phyloP scores from a whole-genome alignment of 495 filamentous ascomycete species.

The Podospora anserina region DNA sequence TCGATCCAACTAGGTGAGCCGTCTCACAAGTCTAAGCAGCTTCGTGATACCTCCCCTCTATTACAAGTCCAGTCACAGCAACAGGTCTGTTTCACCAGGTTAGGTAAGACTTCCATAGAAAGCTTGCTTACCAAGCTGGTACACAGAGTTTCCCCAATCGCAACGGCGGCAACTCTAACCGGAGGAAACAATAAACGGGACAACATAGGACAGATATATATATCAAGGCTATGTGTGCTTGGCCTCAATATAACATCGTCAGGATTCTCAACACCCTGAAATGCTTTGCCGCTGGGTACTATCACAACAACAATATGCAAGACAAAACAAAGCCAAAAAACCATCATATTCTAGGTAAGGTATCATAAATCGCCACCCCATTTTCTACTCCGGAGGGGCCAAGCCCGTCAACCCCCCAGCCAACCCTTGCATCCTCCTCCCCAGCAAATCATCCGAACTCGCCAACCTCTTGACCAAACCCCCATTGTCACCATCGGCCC shows the following conservation, averaged over 20 bases:
- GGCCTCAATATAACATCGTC: neutral
- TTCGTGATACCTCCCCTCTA: neutral
- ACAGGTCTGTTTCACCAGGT: neutral
- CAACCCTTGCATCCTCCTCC: conserved; percentile 80
- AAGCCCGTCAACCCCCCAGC: conserved; percentile 73
- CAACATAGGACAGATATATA: neutral
- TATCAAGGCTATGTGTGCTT: neutral
- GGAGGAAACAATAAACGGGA: too few species aligned
- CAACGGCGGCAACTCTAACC: neutral
- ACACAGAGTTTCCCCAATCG: neutral
- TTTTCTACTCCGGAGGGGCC: conserved; percentile 32
- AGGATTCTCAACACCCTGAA: neutral
- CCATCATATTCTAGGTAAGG: neutral
- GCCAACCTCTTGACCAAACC: conserved; percentile 66
- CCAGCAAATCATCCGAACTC: conserved; percentile 80
- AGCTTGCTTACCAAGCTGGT: neutral
- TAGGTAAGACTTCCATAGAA: neutral
- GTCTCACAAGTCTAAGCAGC: neutral
- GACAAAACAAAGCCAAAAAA: neutral
- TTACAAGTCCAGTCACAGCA: neutral
- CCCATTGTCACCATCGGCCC: conserved; percentile 8
- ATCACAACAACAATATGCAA: neutral
- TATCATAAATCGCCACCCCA: neutral
- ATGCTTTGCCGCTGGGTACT: neutral
- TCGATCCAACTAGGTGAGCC: neutral